Evolutionary conservation across 257 asterid genomes (phyloP).

Genomic region (Penstemon barbatus): DNA sequence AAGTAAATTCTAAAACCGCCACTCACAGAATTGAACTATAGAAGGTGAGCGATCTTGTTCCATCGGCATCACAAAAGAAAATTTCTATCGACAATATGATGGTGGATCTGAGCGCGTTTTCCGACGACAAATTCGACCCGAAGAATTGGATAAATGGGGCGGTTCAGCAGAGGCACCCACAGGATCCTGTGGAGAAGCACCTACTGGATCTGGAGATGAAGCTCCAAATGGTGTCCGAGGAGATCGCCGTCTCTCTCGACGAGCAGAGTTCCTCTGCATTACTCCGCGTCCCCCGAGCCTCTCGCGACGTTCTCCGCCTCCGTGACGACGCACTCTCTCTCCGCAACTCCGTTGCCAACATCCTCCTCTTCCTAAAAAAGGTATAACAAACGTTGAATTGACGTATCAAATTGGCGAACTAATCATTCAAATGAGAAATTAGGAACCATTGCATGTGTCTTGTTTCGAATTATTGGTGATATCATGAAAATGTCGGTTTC

Average conservation of each 20-base stretch:
- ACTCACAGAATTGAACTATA: neutral
- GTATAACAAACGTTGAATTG: constrained; percentile 28
- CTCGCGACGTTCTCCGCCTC: constrained; percentile 87
- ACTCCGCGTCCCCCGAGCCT: constrained; percentile 93
- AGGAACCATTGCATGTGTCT: too few species aligned
- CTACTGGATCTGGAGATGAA: constrained; percentile 97
- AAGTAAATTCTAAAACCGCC: constrained; percentile 13
- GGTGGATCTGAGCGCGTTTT: constrained; percentile 88
- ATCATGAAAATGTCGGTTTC: too few species aligned
- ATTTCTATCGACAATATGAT: constrained; percentile 45
- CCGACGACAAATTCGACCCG: constrained; percentile 90
- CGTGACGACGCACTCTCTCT: constrained; percentile 87
- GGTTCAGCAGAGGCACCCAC: constrained; percentile 78
- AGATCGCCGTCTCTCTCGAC: constrained; percentile 92
- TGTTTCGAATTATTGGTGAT: too few species aligned
- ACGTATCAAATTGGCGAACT: too few species aligned
- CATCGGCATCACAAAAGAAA: constrained; percentile 16
- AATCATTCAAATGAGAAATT: too few species aligned
- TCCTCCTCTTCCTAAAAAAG: constrained; percentile 75
- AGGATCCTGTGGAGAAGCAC: constrained; percentile 90
- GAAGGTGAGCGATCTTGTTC: constrained; percentile 29
- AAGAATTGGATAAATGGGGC: constrained; percentile 93
- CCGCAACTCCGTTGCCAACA: constrained; percentile 84
- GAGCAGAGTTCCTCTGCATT: constrained; percentile 92
- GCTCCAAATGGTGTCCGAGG: constrained; percentile 94